Conservation (phyloP, 768 basidiomycete genomes). For the Mycena albidolilacea region DNA sequence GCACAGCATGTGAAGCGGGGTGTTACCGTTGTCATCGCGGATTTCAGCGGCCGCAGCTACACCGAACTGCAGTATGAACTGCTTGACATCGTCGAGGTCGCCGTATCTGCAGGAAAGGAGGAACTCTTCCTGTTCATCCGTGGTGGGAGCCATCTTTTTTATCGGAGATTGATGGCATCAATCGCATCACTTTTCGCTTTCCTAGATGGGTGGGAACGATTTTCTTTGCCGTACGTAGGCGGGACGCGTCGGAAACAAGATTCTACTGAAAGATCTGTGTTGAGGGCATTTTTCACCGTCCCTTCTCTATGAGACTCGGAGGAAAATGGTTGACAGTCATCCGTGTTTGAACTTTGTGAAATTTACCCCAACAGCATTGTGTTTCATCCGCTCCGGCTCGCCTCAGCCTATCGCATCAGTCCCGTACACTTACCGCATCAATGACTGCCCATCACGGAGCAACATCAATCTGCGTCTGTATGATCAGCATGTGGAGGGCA, state of each 20-base stretch:
- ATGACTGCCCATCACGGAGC: constrained; percentile 14
- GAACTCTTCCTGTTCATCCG: constrained; percentile 78
- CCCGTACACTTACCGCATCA: neutral
- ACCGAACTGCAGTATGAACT: constrained; percentile 75
- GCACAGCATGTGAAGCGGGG: constrained; percentile 86
- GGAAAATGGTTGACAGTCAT: too few species aligned
- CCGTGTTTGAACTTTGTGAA: neutral
- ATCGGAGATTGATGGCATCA: constrained; percentile 7
- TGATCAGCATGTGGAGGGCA: constrained; percentile 28
- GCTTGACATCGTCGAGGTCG: constrained; percentile 83
- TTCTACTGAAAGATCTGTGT: too few species aligned
- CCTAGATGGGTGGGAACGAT: neutral
- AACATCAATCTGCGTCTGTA: constrained; percentile 17
- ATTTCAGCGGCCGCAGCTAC: constrained; percentile 60
- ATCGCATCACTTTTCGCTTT: constrained; percentile 3
- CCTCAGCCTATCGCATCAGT: constrained; percentile 7
- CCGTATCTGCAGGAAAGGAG: constrained; percentile 91
- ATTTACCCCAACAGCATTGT: neutral
- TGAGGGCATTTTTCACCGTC: too few species aligned
- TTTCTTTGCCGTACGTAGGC: too few species aligned
- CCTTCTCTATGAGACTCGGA: too few species aligned
- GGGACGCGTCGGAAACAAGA: too few species aligned
- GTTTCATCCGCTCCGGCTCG: constrained; percentile 4
- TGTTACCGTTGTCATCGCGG: constrained; percentile 86
- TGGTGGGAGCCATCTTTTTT: constrained; percentile 50